Base-by-base conservation (phyloP, 1,139 yeast species). In the Pichia sp. region DNA sequence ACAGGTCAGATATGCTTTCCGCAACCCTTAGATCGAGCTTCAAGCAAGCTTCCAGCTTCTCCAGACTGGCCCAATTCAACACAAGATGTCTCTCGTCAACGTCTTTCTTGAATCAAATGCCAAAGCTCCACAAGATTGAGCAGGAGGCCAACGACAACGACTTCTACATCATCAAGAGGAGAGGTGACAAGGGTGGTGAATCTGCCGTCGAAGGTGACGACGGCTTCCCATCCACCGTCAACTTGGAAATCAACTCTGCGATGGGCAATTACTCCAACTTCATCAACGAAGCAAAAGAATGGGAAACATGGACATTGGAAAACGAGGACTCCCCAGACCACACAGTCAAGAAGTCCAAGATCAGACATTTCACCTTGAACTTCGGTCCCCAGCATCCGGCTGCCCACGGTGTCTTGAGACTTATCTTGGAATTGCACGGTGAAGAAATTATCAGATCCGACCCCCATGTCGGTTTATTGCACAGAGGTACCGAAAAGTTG, bases 331-430 rank as follows among this genome's bases (percentile, higher is more conserved):
- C 69, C 13, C 70, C 71, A 12, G 70, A 67, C 42, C 66, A 56
- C 49, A 63, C 64, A 6, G 60, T 64, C 19, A 60, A 68, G 49
- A 69, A 68, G 55, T 66, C 74, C 55, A 85, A 86, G 67, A 83
- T 87, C 65, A 82, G 95, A 70, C 95, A 87, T 69, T 87, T 87
- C 73, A 87, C 96, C 49, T 83, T 88, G 68, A 88, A 87, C 72
- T 88, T 88, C 66, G 96, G 96, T 41, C 96, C 96, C 44, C 96
- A 87, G 72, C 96, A 87, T 75, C 96, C 96, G 31, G 96, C 96
- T 56, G 96, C 96, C 46, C 96, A 87, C 74, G 96, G 96, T 60
- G 96, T 87, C 72, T 76, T 87, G 74, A 80, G 96, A 67, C 76
- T 87, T 70, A 87, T 87, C 70, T 75, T 87, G 65, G 96, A 87